Evolutionary conservation across 176 grass and related monocot species (phyloP).

Genomic region (Tillandsia leiboldiana): DNA sequence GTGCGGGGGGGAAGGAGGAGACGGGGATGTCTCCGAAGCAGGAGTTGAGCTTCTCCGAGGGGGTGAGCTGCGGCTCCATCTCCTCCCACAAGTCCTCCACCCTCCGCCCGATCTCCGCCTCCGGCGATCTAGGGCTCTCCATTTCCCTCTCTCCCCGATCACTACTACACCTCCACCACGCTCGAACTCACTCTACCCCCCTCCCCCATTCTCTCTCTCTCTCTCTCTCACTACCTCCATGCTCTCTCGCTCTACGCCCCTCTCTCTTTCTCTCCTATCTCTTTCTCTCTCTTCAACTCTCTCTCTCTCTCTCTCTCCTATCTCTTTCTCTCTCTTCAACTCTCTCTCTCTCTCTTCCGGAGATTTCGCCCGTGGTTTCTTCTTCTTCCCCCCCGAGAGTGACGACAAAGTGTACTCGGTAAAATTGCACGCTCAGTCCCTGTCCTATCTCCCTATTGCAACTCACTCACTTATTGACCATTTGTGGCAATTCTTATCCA

Average conservation of each 20-base stretch:
- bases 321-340: background rate
- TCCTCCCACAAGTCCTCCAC: slow-evolving; percentile 95
- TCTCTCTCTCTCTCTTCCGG: slow-evolving; percentile 3
- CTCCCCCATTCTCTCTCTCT: background rate
- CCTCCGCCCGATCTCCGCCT: slow-evolving; percentile 80
- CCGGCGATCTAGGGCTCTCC: slow-evolving; percentile 80
- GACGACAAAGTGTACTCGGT: too few relatives aligned
- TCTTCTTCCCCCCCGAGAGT: too few relatives aligned
- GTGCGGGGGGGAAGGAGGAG: slow-evolving; percentile 51
- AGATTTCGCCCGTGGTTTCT: background rate
- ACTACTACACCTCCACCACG: background rate
- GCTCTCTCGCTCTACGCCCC: background rate
- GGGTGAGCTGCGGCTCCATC: slow-evolving; percentile 76
- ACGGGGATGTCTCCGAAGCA: slow-evolving; percentile 82
- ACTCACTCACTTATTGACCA: too few relatives aligned
- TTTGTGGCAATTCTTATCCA: too few relatives aligned
- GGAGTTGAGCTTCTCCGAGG: slow-evolving; percentile 95
- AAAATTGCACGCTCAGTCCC: too few relatives aligned
- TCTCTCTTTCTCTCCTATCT: background rate
- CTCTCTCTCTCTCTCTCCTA: background rate
- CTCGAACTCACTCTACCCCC: background rate
- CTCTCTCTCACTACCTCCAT: background rate
- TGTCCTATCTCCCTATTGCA: too few relatives aligned
- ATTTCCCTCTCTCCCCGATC: slow-evolving; percentile 1
- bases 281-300: background rate